Conservation (phyloP, 352 stramenopile genomes). For the Pythium coloratum region DNA sequence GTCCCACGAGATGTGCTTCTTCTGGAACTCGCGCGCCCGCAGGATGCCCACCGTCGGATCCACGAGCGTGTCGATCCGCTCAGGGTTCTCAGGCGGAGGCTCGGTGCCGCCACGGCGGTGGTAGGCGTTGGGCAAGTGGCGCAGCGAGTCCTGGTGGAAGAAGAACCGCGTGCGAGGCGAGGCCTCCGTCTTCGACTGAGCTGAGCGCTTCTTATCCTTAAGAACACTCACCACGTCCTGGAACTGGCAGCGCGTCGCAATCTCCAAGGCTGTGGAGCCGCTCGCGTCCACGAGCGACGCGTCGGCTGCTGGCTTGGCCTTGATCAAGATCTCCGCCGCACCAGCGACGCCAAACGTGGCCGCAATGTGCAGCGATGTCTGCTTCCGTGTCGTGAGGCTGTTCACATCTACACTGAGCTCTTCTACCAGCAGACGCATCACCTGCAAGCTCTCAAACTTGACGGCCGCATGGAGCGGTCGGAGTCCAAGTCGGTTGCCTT, state of each 20-base stretch:
- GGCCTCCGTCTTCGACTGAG: conserved; percentile 7
- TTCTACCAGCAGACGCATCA: conserved; percentile 34
- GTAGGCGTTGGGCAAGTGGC: conserved; percentile 75
- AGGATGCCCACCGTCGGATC: conserved; percentile 72
- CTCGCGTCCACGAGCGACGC: conserved; percentile 43
- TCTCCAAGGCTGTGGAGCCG: conserved; percentile 48
- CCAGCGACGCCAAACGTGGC: conserved; percentile 48
- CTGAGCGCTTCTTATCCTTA: conserved; percentile 13
- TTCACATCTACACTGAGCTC: conserved; percentile 51
- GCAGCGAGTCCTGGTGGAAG: conserved; percentile 72
- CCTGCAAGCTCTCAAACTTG: conserved; percentile 49
- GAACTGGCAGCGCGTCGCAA: conserved; percentile 49
- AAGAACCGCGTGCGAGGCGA: conserved; percentile 54
- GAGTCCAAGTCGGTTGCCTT: conserved; percentile 65
- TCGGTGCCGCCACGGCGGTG: conserved; percentile 63
- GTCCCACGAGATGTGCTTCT: conserved; percentile 57
- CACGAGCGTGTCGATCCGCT: conserved; percentile 87
- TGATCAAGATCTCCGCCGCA: conserved; percentile 51
- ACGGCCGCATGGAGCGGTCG: conserved; percentile 65
- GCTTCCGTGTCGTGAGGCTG: conserved; percentile 41
- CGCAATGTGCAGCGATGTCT: conserved; percentile 72
- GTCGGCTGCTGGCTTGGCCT: conserved; percentile 29
- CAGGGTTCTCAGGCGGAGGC: conserved; percentile 88
- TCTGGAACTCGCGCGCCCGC: conserved; percentile 66
- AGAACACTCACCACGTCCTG: conserved; percentile 33